Base-by-base conservation (phyloP, 148 eudicot genomes). In the Dysphania ambrosioides region DNA sequence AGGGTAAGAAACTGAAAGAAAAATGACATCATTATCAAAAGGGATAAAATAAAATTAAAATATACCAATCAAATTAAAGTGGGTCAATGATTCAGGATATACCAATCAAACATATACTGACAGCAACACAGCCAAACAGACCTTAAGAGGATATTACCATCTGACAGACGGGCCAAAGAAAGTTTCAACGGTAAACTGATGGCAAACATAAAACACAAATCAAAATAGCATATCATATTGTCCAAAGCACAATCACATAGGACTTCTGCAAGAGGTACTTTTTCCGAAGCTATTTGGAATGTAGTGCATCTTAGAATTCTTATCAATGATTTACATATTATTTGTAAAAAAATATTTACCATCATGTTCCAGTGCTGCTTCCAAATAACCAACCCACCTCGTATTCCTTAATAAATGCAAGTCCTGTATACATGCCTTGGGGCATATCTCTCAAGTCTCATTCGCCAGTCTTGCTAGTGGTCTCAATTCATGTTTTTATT, bases 61-160 rank as follows among this genome's bases (percentile, higher is more conserved):
- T 6, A 57, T 4, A 29, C 1, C 27, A 36, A 36, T 65, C 9
- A 23, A 5, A 38, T 23, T 16, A 23, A 26, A 49, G 63, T 42
- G 15, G 60, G 44, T 77, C 58, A 72, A 65, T 60, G 65, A 18
- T 71, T 41, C 30, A 71, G n/a, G 36, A 65, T 64, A 65, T 72
- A 71, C 40, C 3, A 13, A 32, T 58, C 29, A 36, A 73, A 55
- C 55, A 72, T 35, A 16, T 36, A 38, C 11, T 10, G 31, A 56
- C 21, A 55, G 23, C 70, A 66, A 40, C 49, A 66, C n/a, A 55
- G 66, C 34, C 49, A 15, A 11, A 35, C 7, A n/a, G 11, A 38
- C 8, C 24, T 15, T 8, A 57, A 0, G 21, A 35, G 47, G 44
- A 71, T 15, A 30, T 53, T 15, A 21, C n/a, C 72, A 68, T 68